Conservation (phyloP, 148 eudicot genomes). For the Dianthus caryophyllus region DNA sequence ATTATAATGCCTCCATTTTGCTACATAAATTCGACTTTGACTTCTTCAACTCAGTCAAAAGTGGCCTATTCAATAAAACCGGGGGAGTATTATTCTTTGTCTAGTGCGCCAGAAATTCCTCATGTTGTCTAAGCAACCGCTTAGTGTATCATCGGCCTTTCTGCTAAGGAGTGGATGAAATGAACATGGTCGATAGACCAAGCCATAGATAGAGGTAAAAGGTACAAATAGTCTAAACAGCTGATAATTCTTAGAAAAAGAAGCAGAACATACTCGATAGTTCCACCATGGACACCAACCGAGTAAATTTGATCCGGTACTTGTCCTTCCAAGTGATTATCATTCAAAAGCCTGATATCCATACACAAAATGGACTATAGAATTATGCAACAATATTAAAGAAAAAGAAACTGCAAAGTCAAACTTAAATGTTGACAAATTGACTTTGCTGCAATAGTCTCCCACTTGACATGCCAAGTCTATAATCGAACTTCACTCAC, state of each 20-base stretch:
- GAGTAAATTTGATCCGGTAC: conserved; percentile 91
- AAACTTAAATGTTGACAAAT: neutral
- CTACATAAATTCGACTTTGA: too few relatives aligned
- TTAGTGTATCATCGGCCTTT: neutral
- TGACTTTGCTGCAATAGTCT: neutral
- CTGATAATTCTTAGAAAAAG: too few relatives aligned
- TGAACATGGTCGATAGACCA: neutral
- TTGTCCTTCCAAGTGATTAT: conserved; percentile 70
- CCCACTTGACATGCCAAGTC: neutral
- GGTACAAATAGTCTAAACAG: neutral
- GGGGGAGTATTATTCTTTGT: neutral
- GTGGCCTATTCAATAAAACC: too few relatives aligned
- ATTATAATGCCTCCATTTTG: neutral
- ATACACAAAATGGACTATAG: conserved; percentile 9
- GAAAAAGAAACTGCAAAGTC: neutral
- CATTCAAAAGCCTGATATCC: conserved; percentile 62
- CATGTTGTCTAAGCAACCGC: neutral
- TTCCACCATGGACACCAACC: conserved; percentile 93
- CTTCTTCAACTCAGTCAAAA: too few relatives aligned
- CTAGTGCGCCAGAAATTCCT: neutral
- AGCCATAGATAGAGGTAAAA: neutral
- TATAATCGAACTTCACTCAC: neutral
- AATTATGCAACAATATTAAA: neutral
- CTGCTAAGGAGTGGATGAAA: neutral
- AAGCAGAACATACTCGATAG: conserved; percentile 69